Base-by-base conservation (phyloP, 2,329 filamentous ascomycete species). In the Ophiostoma sp. region DNA sequence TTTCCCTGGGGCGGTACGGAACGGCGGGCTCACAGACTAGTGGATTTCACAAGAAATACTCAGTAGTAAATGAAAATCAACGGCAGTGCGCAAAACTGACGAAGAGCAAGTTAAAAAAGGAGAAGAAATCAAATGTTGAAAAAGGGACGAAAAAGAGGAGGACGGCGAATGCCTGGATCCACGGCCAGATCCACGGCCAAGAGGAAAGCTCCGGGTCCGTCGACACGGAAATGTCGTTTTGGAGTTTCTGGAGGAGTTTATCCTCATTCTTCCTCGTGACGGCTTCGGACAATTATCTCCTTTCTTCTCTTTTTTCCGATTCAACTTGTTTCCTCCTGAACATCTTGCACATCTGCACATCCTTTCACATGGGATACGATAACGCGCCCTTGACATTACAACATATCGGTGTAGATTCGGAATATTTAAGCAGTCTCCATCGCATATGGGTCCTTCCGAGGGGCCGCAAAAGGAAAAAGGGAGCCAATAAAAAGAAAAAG, bases 1-100 rank as follows among this genome's bases (percentile, higher is more conserved):
- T 68, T 31, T 48, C n/a, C 61, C 63, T 68, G 63, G 61, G 63
- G 28, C 63, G 63, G 39, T 68, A 45, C 63, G 63, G 63, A 48
- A 48, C 63, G 63, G 63, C 25, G 39, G 22, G 25, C 25, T 25
- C n/a, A 15, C 22, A 11, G 33, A 2, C 59, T 25, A 39, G n/a
- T n/a, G 19, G 25, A 15, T n/a, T n/a, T n/a, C n/a, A 36, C 33
- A 36, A 3, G 8, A 3, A 36, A 36, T 36, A 36, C 33, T 36
- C 15, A n/a, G 57, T n/a, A 2, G 19, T 50, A 19, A 63, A 31
- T n/a, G 59, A 17, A 33, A 63, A 36, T 25, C 28, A 15, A 28
- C 57, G 55, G 28, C 28, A 59, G 31, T 6, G n/a, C n/a, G n/a
- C n/a, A n/a, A n/a, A n/a, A n/a, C 7, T 25, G 6, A 55, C 19